Conservation (phyloP, 2,329 filamentous ascomycete genomes). For the Chaetomium strumarium region DNA sequence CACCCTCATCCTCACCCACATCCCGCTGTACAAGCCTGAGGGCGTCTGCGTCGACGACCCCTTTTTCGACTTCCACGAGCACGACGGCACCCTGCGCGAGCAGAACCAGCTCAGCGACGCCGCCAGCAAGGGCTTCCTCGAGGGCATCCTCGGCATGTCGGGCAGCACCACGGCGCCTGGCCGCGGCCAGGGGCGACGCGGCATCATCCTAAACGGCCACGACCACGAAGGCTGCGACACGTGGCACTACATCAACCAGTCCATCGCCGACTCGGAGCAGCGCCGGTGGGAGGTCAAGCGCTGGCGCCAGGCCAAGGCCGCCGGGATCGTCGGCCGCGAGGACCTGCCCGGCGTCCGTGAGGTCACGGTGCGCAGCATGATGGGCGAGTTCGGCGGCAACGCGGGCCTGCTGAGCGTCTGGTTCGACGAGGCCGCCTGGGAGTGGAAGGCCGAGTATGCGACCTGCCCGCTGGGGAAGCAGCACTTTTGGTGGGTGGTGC, state of each 20-base stretch:
- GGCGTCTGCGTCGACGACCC: slow-evolving; percentile 82
- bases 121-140: slow-evolving; percentile 68
- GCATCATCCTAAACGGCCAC: slow-evolving; percentile 84
- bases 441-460: slow-evolving; percentile 77
- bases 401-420: slow-evolving; percentile 82
- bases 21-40: slow-evolving; percentile 77
- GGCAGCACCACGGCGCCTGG: slow-evolving; percentile 53
- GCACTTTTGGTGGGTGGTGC: slow-evolving; percentile 90
- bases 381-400: slow-evolving; percentile 93
- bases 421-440: slow-evolving; percentile 68
- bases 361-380: slow-evolving; percentile 94
- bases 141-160: slow-evolving; percentile 77
- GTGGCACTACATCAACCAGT: slow-evolving; percentile 72
- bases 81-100: slow-evolving; percentile 69
- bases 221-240: slow-evolving; percentile 94
- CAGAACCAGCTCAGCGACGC: slow-evolving; percentile 82
- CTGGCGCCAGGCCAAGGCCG: slow-evolving; percentile 41
- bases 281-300: slow-evolving; percentile 43
- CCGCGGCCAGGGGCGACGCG: slow-evolving; percentile 60
- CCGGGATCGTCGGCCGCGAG: slow-evolving; percentile 36
- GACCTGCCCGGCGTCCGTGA: slow-evolving; percentile 66
- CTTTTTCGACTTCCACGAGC: slow-evolving; percentile 70
- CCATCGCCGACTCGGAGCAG: slow-evolving; percentile 30
- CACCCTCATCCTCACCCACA: slow-evolving; percentile 84
- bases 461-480: slow-evolving; percentile 77